Percentiles rank a stretch among this genome's conserved stretches.
Evolutionary conservation across 2,329 filamentous ascomycete genomes (phyloP).

Genomic region (Pseudogymnoascus sp.): DNA sequence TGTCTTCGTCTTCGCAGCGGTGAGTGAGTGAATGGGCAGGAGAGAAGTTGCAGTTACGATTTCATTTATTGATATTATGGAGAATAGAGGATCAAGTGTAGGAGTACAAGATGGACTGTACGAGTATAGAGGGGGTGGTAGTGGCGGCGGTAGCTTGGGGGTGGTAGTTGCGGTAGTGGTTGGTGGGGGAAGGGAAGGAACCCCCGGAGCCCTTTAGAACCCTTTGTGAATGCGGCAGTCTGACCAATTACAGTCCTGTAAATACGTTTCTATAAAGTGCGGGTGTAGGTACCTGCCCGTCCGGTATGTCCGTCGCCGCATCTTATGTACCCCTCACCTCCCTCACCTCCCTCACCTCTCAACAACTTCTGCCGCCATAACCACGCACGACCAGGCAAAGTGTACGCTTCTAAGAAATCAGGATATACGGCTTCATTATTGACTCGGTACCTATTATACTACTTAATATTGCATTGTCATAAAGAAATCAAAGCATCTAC

Average conservation of each 20-base stretch:
- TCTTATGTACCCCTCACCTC: neutral
- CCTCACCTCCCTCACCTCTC: neutral
- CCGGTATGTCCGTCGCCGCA: neutral
- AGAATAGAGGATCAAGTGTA: neutral
- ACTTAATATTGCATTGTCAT: neutral
- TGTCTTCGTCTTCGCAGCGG: neutral
- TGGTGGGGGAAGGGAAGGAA: neutral
- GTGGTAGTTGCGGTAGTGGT: neutral
- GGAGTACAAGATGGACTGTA: neutral
- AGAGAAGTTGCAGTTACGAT: neutral
- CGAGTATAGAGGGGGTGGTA: neutral
- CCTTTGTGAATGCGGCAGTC: conserved; percentile 2
- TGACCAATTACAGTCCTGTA: neutral
- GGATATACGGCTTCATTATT: neutral
- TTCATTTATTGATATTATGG: neutral
- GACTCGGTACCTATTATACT: neutral
- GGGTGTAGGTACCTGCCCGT: neutral
- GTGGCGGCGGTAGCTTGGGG: neutral
- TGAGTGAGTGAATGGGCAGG: neutral
- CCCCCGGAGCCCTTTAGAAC: neutral
- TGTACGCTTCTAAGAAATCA: too few relatives aligned
- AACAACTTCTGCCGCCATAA: neutral
- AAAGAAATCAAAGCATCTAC: neutral
- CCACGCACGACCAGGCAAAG: neutral
- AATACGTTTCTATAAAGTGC: neutral